Evolutionary conservation across 176 grass and related monocot genomes (phyloP).

Genomic region (Panicum miliaceum): DNA sequence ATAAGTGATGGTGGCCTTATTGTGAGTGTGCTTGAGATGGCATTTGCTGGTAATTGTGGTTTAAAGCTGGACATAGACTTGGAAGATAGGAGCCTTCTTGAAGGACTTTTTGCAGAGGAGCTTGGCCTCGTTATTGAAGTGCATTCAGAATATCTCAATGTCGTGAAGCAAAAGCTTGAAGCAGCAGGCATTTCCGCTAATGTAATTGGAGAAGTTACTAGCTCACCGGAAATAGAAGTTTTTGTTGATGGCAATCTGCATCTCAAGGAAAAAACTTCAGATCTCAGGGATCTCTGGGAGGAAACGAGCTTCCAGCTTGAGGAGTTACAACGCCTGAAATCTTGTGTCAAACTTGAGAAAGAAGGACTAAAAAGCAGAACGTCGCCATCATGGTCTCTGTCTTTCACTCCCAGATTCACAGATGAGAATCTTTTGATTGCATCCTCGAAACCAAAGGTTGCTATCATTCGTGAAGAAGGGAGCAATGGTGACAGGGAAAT

Average conservation of each 20-base stretch:
- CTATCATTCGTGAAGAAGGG: slow-evolving; percentile 94
- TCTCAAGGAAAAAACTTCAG: slow-evolving; percentile 73
- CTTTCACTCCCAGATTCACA: slow-evolving; percentile 72
- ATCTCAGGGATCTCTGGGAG: slow-evolving; percentile 89
- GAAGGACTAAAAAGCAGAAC: slow-evolving; percentile 69
- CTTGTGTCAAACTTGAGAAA: slow-evolving; percentile 86
- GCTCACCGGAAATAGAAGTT: slow-evolving; percentile 62
- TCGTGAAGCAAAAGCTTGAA: slow-evolving; percentile 66
- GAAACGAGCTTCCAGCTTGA: slow-evolving; percentile 93
- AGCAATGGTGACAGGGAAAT: slow-evolving; percentile 95
- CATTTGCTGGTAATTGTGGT: slow-evolving; percentile 92
- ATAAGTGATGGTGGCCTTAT: slow-evolving; percentile 90
- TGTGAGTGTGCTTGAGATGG: slow-evolving; percentile 84
- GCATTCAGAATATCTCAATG: slow-evolving; percentile 44
- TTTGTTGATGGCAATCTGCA: slow-evolving; percentile 55
- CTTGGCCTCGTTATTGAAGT: slow-evolving; percentile 86
- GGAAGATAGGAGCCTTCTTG: slow-evolving; percentile 52
- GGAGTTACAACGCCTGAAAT: slow-evolving; percentile 70
- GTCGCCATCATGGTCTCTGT: slow-evolving; percentile 68
- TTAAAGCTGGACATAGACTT: slow-evolving; percentile 70
- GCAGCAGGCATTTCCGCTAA: slow-evolving; percentile 58
- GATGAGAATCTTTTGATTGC: slow-evolving; percentile 56
- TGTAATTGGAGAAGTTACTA: slow-evolving; percentile 77
- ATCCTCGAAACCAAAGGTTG: slow-evolving; percentile 78
- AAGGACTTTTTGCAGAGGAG: slow-evolving; percentile 84